Evolutionary conservation across 192 early-diverging fungal species (phyloP), one percentile per base, ranked within the genome.

Genomic region (Martensiomyces pterosporus): DNA sequence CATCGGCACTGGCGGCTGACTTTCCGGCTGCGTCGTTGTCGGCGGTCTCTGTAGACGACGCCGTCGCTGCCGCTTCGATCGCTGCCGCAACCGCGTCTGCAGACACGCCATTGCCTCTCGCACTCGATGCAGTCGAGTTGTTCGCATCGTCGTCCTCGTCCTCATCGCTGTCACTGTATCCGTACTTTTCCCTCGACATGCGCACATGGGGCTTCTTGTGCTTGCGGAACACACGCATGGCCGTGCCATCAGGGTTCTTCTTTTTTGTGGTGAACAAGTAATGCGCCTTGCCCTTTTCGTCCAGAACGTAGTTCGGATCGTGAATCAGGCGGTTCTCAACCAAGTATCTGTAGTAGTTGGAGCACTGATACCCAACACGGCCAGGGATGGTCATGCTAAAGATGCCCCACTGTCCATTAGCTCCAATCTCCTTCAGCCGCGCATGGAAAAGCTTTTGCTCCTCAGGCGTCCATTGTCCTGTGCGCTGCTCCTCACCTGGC

Each of bases 281-380:
- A 51, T 90, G 91, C 0, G 92, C 86, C 59, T 90, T 90, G 60
- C 92, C 92, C 61, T 90, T 88, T 21, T 86, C 85, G 64, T 93
- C 90, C 15, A 94, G 65, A 12, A 89, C 81, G 57, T 97, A 97
- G 78, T 97, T 97, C 2, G 87, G 83, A 63, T 97, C 94, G 49
- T 82, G 67, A 38, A 95, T 82, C 52, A 94, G 83, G 15, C 87
- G 83, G 35, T 86, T 88, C 63, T 93, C 90, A 13, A 97, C 80
- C 38, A 97, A 75, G 35, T 87, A 70, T 23, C 94, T 83, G 67
- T 97, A 97, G 70, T 93, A 97, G 75, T 95, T 97, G 19, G 94
- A 93, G 64, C 94, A 97, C 85, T 96, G 94, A 64, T 97, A 97
- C 10, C 94, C 94, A 27, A 97, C 94, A 37, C 94, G 82, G 19